A percentile compares a stretch with the other conserved stretches of the same genome.
Conservation (phyloP, 2,329 filamentous ascomycete genomes). For the Endoconidiophora polonica region DNA sequence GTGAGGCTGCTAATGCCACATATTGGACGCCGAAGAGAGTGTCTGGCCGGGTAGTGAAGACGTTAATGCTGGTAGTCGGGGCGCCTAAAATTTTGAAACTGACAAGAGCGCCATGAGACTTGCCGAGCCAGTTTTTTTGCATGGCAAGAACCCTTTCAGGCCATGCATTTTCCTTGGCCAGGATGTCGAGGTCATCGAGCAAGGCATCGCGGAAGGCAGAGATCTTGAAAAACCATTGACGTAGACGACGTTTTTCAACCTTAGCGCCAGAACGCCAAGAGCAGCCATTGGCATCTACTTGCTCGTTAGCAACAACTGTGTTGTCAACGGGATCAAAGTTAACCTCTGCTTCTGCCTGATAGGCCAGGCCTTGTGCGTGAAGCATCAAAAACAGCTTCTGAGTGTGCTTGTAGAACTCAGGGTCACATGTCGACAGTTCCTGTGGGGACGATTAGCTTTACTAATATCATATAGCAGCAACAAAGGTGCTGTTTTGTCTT, state of each 20-base stretch:
- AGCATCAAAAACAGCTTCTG: conserved; percentile 72
- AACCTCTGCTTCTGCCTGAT: conserved; percentile 67
- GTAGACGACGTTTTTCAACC: conserved; percentile 61
- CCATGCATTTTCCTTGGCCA: conserved; percentile 52
- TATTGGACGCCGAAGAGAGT: conserved; percentile 82
- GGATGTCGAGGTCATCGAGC: conserved; percentile 49
- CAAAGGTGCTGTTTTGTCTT: conserved; percentile 21
- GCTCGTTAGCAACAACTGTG: conserved; percentile 82
- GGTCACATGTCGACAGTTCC: conserved; percentile 74
- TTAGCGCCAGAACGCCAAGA: conserved; percentile 80
- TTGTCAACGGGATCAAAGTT: conserved; percentile 85
- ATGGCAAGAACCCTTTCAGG: conserved; percentile 68
- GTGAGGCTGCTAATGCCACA: conserved; percentile 57
- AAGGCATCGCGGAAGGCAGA: conserved; percentile 61
- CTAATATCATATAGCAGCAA: not conserved
- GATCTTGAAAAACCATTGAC: conserved; percentile 83
- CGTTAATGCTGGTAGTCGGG: conserved; percentile 36
- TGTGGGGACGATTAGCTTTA: conserved; percentile 20
- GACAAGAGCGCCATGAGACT: conserved; percentile 55
- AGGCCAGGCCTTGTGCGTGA: conserved; percentile 57
- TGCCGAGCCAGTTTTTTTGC: conserved; percentile 80
- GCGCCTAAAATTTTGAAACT: conserved; percentile 45
- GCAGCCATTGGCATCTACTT: conserved; percentile 70
- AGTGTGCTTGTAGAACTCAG: conserved; percentile 76
- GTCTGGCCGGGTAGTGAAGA: conserved; percentile 74